Percentiles rank a stretch among this genome's conserved stretches.
phyloP scores from a whole-genome alignment of 2,329 filamentous ascomycete species.

The Talaromyces sp. region DNA sequence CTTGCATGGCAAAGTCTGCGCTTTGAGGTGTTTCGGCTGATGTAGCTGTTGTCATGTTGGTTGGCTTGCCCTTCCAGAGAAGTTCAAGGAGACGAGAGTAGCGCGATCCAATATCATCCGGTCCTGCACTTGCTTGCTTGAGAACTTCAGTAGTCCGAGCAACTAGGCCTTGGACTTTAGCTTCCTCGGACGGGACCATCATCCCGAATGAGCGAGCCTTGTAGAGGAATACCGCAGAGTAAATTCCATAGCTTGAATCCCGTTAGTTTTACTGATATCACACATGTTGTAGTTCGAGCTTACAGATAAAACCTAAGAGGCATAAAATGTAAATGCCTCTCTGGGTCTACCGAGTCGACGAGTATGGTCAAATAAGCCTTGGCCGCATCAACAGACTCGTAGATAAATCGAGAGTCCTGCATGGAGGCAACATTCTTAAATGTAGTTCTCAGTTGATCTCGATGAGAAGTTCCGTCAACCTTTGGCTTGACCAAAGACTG shows the following conservation, averaged over 20 bases:
- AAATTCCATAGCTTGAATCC: slow-evolving; percentile 53
- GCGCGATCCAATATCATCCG: slow-evolving; percentile 63
- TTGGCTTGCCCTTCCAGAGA: slow-evolving; percentile 56
- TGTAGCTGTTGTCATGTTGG: slow-evolving; percentile 23
- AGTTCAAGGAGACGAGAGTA: slow-evolving; percentile 64
- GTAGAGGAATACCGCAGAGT: slow-evolving; percentile 67
- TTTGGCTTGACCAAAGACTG: slow-evolving; percentile 50
- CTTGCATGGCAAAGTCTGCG: slow-evolving; percentile 37
- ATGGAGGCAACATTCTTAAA: slow-evolving; percentile 61
- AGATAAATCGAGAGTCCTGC: slow-evolving; percentile 67
- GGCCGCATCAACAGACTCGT: slow-evolving; percentile 66
- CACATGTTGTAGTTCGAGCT: slow-evolving; percentile 56
- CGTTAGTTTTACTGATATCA: slow-evolving; percentile 12
- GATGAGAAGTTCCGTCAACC: slow-evolving; percentile 37
- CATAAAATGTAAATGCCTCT: slow-evolving; percentile 64
- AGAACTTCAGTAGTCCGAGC: slow-evolving; percentile 62
- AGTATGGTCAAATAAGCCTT: slow-evolving; percentile 64
- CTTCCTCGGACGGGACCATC: slow-evolving; percentile 57
- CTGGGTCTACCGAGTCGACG: slow-evolving; percentile 62
- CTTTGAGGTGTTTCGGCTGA: slow-evolving; percentile 32
- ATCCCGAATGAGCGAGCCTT: slow-evolving; percentile 65
- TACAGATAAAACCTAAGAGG: slow-evolving; percentile 66
- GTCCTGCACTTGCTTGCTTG: slow-evolving; percentile 59
- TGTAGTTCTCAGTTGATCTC: slow-evolving; percentile 46
- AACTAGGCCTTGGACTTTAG: slow-evolving; percentile 61